Evolutionary conservation across 768 basidiomycete genomes (phyloP).

Genomic region (Leucosporidium creatinivorum): DNA sequence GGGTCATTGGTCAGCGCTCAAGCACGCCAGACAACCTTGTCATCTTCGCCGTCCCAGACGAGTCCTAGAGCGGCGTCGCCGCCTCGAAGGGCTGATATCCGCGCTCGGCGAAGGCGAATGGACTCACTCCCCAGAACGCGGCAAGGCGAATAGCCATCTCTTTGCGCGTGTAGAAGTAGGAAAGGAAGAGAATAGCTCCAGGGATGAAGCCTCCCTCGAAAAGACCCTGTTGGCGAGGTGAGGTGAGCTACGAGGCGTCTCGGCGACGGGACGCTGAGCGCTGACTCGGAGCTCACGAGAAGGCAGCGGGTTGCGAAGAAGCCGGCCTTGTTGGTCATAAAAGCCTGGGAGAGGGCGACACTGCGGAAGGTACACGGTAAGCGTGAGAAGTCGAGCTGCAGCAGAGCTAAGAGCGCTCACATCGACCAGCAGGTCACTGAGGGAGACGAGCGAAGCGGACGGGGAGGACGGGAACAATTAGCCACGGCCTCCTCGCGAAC

Average conservation of each 20-base stretch:
- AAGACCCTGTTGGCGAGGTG: constrained; percentile 28
- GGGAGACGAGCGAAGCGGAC: no score
- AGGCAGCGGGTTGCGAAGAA: constrained; percentile 38
- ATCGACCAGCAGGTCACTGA: not conserved
- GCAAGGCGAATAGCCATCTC: constrained; percentile 38
- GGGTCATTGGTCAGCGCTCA: no score
- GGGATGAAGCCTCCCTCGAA: constrained; percentile 52
- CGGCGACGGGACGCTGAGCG: constrained; percentile 42
- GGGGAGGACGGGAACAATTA: no score
- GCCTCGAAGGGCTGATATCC: no score
- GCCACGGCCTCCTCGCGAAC: no score
- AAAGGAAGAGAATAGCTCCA: constrained; percentile 41
- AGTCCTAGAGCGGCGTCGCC: no score
- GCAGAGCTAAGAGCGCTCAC: no score
- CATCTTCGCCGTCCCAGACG: no score
- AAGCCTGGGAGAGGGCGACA: constrained; percentile 36
- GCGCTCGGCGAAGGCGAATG: no score
- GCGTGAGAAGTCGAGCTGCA: constrained; percentile 14
- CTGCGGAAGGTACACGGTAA: no score
- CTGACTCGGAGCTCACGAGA: constrained; percentile 25
- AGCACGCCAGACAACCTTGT: no score
- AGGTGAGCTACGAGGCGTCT: constrained; percentile 26
- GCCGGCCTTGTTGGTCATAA: constrained; percentile 31
- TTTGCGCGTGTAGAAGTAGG: constrained; percentile 38
- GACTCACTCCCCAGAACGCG: constrained; percentile 35